phyloP scores from a whole-genome alignment of 2,329 filamentous ascomycete species.

The Monilinia polystroma region DNA sequence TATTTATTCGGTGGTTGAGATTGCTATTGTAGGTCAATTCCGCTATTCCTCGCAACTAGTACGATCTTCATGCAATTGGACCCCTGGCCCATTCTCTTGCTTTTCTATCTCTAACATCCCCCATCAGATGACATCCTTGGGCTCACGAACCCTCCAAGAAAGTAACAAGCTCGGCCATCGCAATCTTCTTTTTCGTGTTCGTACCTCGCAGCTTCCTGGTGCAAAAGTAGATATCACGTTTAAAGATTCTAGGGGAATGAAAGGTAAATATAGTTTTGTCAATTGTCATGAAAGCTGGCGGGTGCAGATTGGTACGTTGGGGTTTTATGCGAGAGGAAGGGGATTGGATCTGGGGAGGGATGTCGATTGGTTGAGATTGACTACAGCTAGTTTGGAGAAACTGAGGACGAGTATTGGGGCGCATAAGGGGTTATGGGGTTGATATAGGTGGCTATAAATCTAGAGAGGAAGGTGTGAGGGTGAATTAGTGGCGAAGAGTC shows the following conservation, averaged over 20 bases:
- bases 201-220: background rate
- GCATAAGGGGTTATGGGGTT: background rate
- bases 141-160: conserved; percentile 16
- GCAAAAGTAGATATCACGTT: conserved; percentile 22
- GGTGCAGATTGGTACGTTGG: conserved; percentile 10
- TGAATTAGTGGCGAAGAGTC: too few relatives aligned
- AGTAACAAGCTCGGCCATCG: conserved; percentile 6
- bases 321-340: conserved; percentile 10
- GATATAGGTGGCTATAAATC: background rate
- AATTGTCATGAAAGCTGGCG: conserved; percentile 6
- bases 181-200: background rate
- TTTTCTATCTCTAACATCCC: background rate
- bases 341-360: background rate
- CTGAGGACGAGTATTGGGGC: conserved; percentile 1
- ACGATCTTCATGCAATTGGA: background rate
- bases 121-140: conserved; percentile 17
- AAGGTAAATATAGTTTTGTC: conserved; percentile 20
- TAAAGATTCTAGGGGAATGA: background rate
- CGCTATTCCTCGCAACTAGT: background rate
- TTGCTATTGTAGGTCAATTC: conserved; percentile 17
- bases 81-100: background rate
- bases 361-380: conserved; percentile 2
- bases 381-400: conserved; percentile 9
- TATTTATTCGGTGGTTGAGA: background rate
- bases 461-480: background rate